phyloP scores from a whole-genome alignment of 2,329 filamentous ascomycete species.

The Neonectria ditissima region DNA sequence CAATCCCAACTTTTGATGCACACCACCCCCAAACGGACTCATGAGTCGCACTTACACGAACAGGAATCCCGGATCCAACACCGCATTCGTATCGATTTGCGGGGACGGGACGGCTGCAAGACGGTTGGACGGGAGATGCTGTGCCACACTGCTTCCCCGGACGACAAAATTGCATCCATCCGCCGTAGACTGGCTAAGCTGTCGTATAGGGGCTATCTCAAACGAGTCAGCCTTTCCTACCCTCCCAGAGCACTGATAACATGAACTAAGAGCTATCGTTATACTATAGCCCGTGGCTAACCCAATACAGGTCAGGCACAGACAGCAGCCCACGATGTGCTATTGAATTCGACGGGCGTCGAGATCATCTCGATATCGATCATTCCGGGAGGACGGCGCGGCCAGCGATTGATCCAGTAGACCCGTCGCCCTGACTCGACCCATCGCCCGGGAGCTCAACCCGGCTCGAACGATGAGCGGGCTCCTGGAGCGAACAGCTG shows the following conservation, averaged over 20 bases:
- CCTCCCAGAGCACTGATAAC: constrained; percentile 15
- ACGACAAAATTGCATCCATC: constrained; percentile 25
- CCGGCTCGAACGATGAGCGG: constrained; percentile 37
- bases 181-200: constrained; percentile 17
- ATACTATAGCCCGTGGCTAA: constrained; percentile 32
- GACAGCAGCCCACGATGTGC: constrained; percentile 6
- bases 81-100: constrained; percentile 26
- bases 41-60: constrained; percentile 17
- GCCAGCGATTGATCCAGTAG: constrained; percentile 28
- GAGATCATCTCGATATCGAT: constrained; percentile 38
- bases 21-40: constrained; percentile 7
- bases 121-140: constrained; percentile 34
- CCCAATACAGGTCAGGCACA: constrained; percentile 29
- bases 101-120: constrained; percentile 24
- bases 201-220: constrained; percentile 4
- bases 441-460: constrained; percentile 36
- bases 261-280: constrained; percentile 9
- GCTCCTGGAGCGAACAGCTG: constrained; percentile 32
- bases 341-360: constrained; percentile 30
- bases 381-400: constrained; percentile 33
- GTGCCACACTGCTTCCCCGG: constrained; percentile 38
- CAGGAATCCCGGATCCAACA: constrained; percentile 17
- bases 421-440: constrained; percentile 40
- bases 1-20: constrained; percentile 9
- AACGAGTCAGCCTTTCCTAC: constrained; percentile 27